Base-by-base conservation (phyloP, 169 alveolate genomes). In the Plasmodium blacklocki region DNA sequence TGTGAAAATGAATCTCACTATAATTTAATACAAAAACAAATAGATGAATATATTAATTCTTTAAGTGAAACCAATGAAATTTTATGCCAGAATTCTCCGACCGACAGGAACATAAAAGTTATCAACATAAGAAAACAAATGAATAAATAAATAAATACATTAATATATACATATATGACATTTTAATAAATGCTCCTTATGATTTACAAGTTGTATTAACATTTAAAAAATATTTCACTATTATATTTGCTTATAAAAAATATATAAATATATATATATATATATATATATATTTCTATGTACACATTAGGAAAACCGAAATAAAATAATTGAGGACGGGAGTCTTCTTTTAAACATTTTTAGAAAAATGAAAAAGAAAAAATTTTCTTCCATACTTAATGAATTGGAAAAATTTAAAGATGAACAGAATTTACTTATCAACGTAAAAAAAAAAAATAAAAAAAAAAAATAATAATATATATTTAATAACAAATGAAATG, bases 1-100 rank as follows among this genome's bases (percentile, higher is more conserved):
- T 78, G 89, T 29, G 89, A 78, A 78, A 78, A 78, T 18, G 89
- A 78, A 49, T 64, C 43, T 56, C 68, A 78, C 56, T 78, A 78
- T 59, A 26, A 58, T 12, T 14, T 19, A 9, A 52, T 78, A 26
- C 64, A 63, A 59, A 54, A 32, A 18, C 52, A 78, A 78, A 78
- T 78, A 43, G 78, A 78, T 45, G 58, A 59, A 23, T 78, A 78
- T 58, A 64, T 78, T 66, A 18, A 78, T 45, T 52, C 89, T 54
- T 49, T 78, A 18, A 78, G 78, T 39, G 89, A 78, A 59, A 78
- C 89, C 7, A 78, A 78, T 19, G 89, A 78, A 66, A 78, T 78
- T 50, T 52, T 78, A 58, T 78, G 89, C 21, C 89, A 78, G 15
- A 78, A 78, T 32, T 78, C 89, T 1, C 89, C 89, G 12, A 23